A percentile compares a stretch with the other conserved stretches of the same genome.
phyloP scores from a whole-genome alignment of 2,329 filamentous ascomycete species.

The Magnaporthiopsis rhizophila region DNA sequence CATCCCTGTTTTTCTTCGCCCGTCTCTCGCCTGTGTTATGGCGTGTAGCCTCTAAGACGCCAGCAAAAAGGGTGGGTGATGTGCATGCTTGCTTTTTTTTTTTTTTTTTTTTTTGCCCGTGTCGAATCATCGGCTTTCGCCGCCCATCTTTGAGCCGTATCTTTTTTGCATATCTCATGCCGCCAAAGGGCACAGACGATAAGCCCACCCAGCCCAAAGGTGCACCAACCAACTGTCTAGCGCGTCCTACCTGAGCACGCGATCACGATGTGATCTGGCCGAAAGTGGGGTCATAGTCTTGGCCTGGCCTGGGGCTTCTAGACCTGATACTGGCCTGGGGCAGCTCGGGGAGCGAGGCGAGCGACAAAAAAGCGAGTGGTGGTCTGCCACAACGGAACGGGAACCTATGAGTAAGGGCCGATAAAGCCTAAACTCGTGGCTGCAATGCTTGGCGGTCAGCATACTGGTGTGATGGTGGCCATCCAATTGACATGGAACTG shows the following conservation, averaged over 20 bases:
- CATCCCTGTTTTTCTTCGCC: background rate
- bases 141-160: background rate
- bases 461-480: background rate
- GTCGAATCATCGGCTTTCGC: background rate
- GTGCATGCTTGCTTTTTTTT: background rate
- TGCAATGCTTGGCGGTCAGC: background rate
- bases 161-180: background rate
- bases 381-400: no score
- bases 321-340: background rate
- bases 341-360: background rate
- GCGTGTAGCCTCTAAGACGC: background rate
- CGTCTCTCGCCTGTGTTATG: background rate
- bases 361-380: no score
- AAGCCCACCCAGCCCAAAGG: background rate
- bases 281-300: background rate
- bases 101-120: background rate
- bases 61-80: background rate
- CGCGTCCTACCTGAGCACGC: background rate
- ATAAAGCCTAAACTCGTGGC: background rate
- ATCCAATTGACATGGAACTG: background rate
- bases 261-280: background rate
- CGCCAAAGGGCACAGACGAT: background rate
- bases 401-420: no score
- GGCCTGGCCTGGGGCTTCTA: background rate
- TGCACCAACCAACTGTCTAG: background rate